Conservation (phyloP, 495 filamentous ascomycete species). For the Annulohypoxylon nitens region DNA sequence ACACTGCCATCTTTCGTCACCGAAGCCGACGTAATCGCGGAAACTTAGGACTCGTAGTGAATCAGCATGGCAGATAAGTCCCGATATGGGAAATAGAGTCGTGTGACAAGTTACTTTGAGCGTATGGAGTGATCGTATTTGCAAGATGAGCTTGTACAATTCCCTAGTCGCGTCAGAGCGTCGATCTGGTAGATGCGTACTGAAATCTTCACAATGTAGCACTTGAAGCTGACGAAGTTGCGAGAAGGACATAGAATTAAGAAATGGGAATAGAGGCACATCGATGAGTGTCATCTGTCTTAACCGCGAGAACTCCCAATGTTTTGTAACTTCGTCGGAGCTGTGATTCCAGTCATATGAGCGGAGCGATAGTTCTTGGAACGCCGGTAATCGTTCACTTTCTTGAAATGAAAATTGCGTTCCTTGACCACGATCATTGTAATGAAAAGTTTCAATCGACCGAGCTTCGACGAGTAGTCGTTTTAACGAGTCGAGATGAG, state of each 20-base stretch:
- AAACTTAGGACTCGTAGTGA: slow-evolving; percentile 44
- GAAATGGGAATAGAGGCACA: slow-evolving; percentile 50
- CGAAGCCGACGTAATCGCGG: slow-evolving; percentile 48
- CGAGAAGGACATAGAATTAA: slow-evolving; percentile 41
- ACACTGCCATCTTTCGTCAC: slow-evolving; percentile 42
- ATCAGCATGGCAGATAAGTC: slow-evolving; percentile 39
- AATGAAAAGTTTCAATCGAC: slow-evolving; percentile 44
- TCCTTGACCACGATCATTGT: slow-evolving; percentile 49
- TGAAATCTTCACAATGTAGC: slow-evolving; percentile 50
- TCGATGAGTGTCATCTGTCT: slow-evolving; percentile 44
- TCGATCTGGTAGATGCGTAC: slow-evolving; percentile 32
- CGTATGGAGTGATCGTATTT: slow-evolving; percentile 41
- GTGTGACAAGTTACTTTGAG: slow-evolving; percentile 46
- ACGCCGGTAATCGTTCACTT: slow-evolving; percentile 50
- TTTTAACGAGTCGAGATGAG: slow-evolving; percentile 45
- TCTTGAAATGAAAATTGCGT: slow-evolving; percentile 46
- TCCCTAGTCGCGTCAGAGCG: slow-evolving; percentile 36
- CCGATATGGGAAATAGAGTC: slow-evolving; percentile 40
- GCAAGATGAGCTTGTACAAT: slow-evolving; percentile 41
- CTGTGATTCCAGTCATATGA: slow-evolving; percentile 55
- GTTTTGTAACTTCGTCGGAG: slow-evolving; percentile 29
- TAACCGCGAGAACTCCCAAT: slow-evolving; percentile 54
- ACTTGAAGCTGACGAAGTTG: slow-evolving; percentile 40
- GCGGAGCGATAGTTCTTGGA: slow-evolving; percentile 47
- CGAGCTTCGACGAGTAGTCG: slow-evolving; percentile 43